phyloP scores from a whole-genome alignment of 2,329 filamentous ascomycete species.

The Sarocladium kiliense region DNA sequence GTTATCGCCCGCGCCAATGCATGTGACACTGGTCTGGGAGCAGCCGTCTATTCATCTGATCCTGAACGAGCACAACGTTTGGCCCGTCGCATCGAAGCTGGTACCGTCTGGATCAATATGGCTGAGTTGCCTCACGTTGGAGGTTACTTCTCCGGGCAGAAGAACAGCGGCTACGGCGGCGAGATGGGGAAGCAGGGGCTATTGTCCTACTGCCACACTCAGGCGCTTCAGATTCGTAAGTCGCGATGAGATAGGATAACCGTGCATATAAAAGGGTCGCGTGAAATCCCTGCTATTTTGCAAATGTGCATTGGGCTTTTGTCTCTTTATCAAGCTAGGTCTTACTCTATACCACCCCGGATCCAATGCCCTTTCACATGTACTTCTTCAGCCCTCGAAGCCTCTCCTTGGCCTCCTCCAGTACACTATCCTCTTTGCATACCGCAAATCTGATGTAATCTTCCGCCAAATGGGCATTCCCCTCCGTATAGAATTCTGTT shows the following conservation, averaged over 20 bases:
- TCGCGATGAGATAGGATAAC: not conserved
- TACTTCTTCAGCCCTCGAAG: conserved; percentile 69
- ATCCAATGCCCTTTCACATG: conserved; percentile 39
- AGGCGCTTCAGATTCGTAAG: conserved; percentile 1
- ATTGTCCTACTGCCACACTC: not conserved
- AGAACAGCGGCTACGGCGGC: conserved; percentile 12
- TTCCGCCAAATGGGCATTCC: conserved; percentile 78
- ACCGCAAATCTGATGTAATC: conserved; percentile 94
- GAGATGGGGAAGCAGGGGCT: conserved; percentile 5
- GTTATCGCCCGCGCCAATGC: conserved; percentile 48
- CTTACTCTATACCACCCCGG: no score
- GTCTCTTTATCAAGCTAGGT: not conserved
- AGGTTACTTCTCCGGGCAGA: conserved; percentile 4
- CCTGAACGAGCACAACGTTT: conserved; percentile 41
- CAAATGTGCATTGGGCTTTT: no score
- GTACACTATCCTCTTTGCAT: conserved; percentile 86
- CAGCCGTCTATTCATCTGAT: conserved; percentile 50
- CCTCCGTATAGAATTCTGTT: conserved; percentile 91
- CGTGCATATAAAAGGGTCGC: no score
- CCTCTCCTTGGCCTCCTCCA: conserved; percentile 73
- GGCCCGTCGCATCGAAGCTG: conserved; percentile 47
- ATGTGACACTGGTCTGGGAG: conserved; percentile 43
- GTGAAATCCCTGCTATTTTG: no score
- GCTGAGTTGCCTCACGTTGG: not conserved
- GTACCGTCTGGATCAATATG: conserved; percentile 51